Evolutionary conservation across 768 basidiomycete genomes (phyloP).

Genomic region (Pleurotus citrinopileatus): DNA sequence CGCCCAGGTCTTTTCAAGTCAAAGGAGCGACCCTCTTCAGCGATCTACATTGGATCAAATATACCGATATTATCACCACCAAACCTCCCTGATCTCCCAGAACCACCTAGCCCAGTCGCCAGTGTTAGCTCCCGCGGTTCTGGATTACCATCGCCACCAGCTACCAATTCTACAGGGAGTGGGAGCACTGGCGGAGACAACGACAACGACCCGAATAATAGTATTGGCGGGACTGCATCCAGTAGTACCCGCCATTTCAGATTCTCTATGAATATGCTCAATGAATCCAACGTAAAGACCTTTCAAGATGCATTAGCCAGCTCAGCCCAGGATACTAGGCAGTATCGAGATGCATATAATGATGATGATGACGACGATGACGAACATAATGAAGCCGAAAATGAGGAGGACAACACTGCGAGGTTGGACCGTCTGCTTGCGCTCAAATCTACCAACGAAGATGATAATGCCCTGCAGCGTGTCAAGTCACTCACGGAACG

Average conservation of each 20-base stretch:
- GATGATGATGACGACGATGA: conserved; percentile 50
- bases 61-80: conserved; percentile 34
- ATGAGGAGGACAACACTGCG: conserved; percentile 66
- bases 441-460: conserved; percentile 42
- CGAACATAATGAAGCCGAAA: conserved; percentile 41
- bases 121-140: conserved; percentile 47
- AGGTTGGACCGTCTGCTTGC: conserved; percentile 33
- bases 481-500: conserved; percentile 69
- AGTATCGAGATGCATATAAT: conserved; percentile 32
- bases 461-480: conserved; percentile 58
- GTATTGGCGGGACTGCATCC: not conserved
- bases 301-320: conserved; percentile 21
- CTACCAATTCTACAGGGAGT: conserved; percentile 82
- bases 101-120: conserved; percentile 62
- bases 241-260: conserved; percentile 22
- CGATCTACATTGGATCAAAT: conserved; percentile 53
- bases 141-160: conserved; percentile 80
- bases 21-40: conserved; percentile 56
- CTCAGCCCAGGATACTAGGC: not conserved
- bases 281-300: conserved; percentile 35
- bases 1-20: conserved; percentile 38
- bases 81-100: conserved; percentile 65
- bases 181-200: conserved; percentile 67
- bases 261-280: conserved; percentile 31
- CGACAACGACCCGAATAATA: conserved; percentile 18